Evolutionary conservation across 768 basidiomycete species (phyloP).

Genomic region (Pleurotus ostreatus): DNA sequence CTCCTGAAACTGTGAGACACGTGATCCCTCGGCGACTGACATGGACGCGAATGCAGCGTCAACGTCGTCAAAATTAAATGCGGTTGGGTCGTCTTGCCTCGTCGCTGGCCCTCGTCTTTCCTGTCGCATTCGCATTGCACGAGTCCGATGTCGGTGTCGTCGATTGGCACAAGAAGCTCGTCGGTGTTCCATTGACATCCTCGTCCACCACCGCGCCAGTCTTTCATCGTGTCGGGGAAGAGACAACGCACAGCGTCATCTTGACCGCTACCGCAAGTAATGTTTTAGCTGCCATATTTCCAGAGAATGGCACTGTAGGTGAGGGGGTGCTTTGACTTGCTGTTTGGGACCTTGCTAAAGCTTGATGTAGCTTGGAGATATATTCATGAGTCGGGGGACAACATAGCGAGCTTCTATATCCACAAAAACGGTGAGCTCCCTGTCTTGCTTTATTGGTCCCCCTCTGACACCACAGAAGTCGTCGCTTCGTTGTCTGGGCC

Average conservation of each 20-base stretch:
- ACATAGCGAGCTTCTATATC: slow-evolving; percentile 59
- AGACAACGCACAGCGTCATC: slow-evolving; percentile 40
- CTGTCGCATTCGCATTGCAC: slow-evolving; percentile 48
- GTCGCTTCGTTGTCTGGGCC: slow-evolving; percentile 74
- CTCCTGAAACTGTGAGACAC: no score
- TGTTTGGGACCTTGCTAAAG: slow-evolving; percentile 6
- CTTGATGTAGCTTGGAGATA: slow-evolving; percentile 70
- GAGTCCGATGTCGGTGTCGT: slow-evolving; percentile 75
- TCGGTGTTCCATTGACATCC: slow-evolving; percentile 66
- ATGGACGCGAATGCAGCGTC: no score
- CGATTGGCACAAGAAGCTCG: slow-evolving; percentile 81
- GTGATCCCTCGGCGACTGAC: no score
- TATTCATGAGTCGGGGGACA: slow-evolving; percentile 66
- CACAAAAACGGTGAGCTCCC: slow-evolving; percentile 49
- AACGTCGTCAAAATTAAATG: slow-evolving; percentile 16
- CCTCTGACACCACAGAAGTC: slow-evolving; percentile 31
- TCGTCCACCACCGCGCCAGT: slow-evolving; percentile 51
- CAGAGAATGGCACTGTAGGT: slow-evolving; percentile 71
- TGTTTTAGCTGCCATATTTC: slow-evolving; percentile 71
- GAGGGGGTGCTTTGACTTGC: slow-evolving; percentile 16
- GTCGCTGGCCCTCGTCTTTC: slow-evolving; percentile 12
- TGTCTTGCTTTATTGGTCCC: slow-evolving; percentile 1
- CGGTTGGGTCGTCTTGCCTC: slow-evolving; percentile 19
- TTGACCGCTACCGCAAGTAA: slow-evolving; percentile 69
- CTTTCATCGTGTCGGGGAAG: slow-evolving; percentile 40